phyloP scores from a whole-genome alignment of 2,329 filamentous ascomycete species.

The Blastomyces silverae region DNA sequence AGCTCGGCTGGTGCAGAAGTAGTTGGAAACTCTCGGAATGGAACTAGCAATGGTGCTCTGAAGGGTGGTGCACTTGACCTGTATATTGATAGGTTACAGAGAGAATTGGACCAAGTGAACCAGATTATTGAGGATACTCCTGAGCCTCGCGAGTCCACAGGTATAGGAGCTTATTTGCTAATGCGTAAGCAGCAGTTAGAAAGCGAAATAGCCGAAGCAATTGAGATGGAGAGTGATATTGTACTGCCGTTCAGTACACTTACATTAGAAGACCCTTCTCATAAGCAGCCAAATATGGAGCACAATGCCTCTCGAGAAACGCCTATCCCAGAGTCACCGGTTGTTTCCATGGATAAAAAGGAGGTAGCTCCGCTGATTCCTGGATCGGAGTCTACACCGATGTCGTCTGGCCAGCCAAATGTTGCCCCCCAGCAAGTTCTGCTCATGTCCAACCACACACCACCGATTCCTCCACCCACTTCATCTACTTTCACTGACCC shows the following conservation, averaged over 20 bases:
- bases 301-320: neutral
- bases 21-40: neutral
- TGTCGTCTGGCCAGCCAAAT: neutral
- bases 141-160: neutral
- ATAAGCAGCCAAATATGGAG: constrained; percentile 9
- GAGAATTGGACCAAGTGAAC: constrained; percentile 8
- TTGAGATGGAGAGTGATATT: constrained; percentile 9
- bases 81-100: neutral
- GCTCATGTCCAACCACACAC: neutral
- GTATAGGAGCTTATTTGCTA: neutral
- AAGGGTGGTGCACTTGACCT: neutral
- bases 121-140: constrained; percentile 3
- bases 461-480: neutral
- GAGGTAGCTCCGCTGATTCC: neutral
- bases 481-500: neutral
- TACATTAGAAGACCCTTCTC: constrained; percentile 3
- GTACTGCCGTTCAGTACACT: neutral
- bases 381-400: neutral
- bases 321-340: neutral
- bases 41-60: neutral
- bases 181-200: neutral
- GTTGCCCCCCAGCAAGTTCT: neutral
- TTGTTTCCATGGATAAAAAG: neutral
- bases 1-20: neutral
- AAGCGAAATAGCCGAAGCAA: constrained; percentile 6